Evolutionary conservation across 345 rosid genomes (phyloP).

Genomic region (Eutrema heterophyllum): DNA sequence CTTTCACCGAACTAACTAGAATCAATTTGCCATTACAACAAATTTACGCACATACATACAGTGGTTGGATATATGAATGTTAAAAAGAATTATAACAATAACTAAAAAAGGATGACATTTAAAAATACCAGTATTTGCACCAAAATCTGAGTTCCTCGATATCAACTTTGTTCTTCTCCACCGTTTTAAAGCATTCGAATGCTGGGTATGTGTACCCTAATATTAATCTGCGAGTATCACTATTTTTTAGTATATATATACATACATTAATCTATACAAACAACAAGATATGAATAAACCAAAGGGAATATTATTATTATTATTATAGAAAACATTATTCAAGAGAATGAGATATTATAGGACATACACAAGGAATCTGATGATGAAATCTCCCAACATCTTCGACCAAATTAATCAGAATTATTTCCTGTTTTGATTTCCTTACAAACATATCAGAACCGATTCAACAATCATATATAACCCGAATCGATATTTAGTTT

Average conservation of each 20-base stretch:
- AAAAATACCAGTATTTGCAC: conserved; percentile 86
- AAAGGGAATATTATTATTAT: background rate
- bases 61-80: background rate
- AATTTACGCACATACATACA: background rate
- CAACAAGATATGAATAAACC: background rate
- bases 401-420: conserved; percentile 20
- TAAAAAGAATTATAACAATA: background rate
- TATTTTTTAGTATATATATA: background rate
- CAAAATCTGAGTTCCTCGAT: conserved; percentile 83
- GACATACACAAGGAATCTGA: conserved; percentile 54
- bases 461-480: background rate
- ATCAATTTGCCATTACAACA: background rate
- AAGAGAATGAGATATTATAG: background rate
- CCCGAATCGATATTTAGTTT: background rate
- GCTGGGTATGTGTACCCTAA: conserved; percentile 95
- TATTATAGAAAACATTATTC: background rate
- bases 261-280: background rate
- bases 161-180: conserved; percentile 77
- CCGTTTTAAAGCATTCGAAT: conserved; percentile 72
- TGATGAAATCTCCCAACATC: conserved; percentile 74
- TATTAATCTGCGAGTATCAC: conserved; percentile 47
- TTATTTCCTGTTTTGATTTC: conserved; percentile 30
- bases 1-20: background rate
- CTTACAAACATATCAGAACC: background rate
- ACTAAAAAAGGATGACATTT: background rate